A percentile compares a stretch with the other conserved stretches of the same genome.
Evolutionary conservation across 768 basidiomycete species (phyloP).

Genomic region (Fistulinella prunicolor): DNA sequence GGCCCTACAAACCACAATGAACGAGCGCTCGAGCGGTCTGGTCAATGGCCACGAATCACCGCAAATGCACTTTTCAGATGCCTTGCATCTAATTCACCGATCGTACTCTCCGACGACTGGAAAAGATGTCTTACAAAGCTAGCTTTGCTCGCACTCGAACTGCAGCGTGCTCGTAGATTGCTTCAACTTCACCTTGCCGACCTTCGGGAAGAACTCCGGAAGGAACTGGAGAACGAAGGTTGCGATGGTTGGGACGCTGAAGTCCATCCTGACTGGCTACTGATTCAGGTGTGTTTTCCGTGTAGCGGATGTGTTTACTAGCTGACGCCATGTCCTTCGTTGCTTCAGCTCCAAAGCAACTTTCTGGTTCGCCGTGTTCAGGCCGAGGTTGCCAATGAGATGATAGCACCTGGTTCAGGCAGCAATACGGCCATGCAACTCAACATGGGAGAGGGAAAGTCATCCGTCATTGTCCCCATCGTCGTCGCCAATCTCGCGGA

Average conservation of each 20-base stretch:
- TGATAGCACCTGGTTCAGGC: background rate
- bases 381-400: background rate
- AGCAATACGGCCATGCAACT: background rate
- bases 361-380: background rate
- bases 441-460: background rate
- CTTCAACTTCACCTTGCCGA: background rate
- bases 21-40: slow-evolving; percentile 8
- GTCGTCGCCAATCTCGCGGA: background rate
- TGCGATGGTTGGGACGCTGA: background rate
- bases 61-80: slow-evolving; percentile 26
- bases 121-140: background rate
- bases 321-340: background rate
- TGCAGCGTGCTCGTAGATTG: background rate
- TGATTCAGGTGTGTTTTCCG: background rate
- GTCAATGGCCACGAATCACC: slow-evolving; percentile 20
- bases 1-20: slow-evolving; percentile 13
- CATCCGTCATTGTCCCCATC: background rate
- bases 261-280: background rate
- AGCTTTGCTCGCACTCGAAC: background rate
- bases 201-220: background rate
- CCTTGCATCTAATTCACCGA: slow-evolving; percentile 23
- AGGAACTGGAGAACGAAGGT: background rate
- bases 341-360: background rate
- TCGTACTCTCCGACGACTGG: slow-evolving; percentile 1
- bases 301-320: slow-evolving; percentile 27